phyloP scores from a whole-genome alignment of 2,329 filamentous ascomycete genomes.

The Fusarium tricinctum region DNA sequence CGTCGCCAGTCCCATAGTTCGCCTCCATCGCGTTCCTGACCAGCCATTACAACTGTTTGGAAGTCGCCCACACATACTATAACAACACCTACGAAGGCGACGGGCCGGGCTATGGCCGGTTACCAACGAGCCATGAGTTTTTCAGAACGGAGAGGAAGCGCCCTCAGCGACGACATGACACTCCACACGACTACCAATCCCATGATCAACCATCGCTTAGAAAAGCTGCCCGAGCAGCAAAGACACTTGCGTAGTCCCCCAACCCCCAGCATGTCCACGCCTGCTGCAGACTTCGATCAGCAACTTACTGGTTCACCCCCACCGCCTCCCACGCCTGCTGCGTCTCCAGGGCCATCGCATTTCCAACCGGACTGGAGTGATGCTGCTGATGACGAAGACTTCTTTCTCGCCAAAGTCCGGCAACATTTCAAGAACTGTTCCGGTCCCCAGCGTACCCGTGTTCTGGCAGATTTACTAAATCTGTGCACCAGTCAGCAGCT shows the following conservation, averaged over 20 bases:
- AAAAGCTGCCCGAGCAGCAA: constrained; percentile 62
- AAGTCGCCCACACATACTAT: constrained; percentile 16
- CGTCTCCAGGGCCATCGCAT: constrained; percentile 73
- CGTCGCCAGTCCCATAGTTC: constrained; percentile 26
- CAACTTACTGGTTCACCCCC: constrained; percentile 72
- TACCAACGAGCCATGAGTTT: constrained; percentile 68
- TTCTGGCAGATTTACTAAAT: constrained; percentile 90
- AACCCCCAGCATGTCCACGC: constrained; percentile 76
- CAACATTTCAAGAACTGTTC: constrained; percentile 84
- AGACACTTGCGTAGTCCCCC: constrained; percentile 69
- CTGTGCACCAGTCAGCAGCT: constrained; percentile 95
- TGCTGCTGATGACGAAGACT: constrained; percentile 84
- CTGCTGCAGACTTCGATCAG: constrained; percentile 73
- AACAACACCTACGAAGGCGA: constrained; percentile 32
- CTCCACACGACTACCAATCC: constrained; percentile 64
- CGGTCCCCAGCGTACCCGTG: constrained; percentile 80
- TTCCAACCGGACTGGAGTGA: constrained; percentile 80
- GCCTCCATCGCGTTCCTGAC: constrained; percentile 31
- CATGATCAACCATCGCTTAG: constrained; percentile 62
- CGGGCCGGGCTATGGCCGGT: constrained; percentile 53
- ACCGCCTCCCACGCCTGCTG: constrained; percentile 75
- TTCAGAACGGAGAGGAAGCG: constrained; percentile 72
- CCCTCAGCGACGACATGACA: constrained; percentile 69
- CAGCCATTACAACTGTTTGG: constrained; percentile 14
- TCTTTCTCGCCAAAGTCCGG: constrained; percentile 83